These are phyloP conservation scores for Senecio squalidus DNA, from an alignment of 140 eudicot species.

Conservation along the genomic window DNA sequence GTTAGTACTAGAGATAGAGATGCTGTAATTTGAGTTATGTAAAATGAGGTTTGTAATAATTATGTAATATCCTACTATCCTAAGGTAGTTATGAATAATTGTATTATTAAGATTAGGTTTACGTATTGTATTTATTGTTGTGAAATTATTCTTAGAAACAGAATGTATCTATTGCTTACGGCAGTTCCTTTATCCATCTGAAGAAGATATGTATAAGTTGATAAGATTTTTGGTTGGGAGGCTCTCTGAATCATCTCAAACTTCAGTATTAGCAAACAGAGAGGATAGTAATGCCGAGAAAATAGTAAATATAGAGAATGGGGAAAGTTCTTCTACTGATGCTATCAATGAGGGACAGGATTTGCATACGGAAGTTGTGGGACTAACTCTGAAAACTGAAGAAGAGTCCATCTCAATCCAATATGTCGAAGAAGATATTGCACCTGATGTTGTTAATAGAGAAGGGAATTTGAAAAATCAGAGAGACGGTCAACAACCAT, in stretches of 20 bases:
- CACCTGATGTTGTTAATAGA: slow-evolving; percentile 11
- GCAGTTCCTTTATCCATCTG: slow-evolving; percentile 89
- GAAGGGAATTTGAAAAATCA: not conserved
- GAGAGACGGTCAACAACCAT: no score
- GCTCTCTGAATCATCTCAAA: slow-evolving; percentile 51
- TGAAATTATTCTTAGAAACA: slow-evolving; percentile 38
- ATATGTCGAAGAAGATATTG: slow-evolving; percentile 19
- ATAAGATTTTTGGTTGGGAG: slow-evolving; percentile 64
- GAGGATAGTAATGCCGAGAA: slow-evolving; percentile 7
- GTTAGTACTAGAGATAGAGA: not conserved
- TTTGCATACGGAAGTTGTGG: slow-evolving; percentile 21
- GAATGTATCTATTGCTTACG: slow-evolving; percentile 56
- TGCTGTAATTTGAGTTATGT: not conserved
- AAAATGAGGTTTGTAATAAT: no score
- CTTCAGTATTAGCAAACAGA: slow-evolving; percentile 15
- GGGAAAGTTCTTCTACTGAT: not conserved
- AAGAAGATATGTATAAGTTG: slow-evolving; percentile 76
- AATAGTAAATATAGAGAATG: slow-evolving; percentile 5
- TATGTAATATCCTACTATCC: no score
- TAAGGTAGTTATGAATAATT: not conserved
- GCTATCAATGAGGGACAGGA: slow-evolving; percentile 20
- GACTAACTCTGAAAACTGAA: slow-evolving; percentile 18
- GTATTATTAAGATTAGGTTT: not conserved
- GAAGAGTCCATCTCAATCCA: slow-evolving; percentile 8
- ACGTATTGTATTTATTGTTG: slow-evolving; percentile 25